Evolutionary conservation across 164 flowering plant species (phyloP).

Genomic region (Paratinospora sagittata): DNA sequence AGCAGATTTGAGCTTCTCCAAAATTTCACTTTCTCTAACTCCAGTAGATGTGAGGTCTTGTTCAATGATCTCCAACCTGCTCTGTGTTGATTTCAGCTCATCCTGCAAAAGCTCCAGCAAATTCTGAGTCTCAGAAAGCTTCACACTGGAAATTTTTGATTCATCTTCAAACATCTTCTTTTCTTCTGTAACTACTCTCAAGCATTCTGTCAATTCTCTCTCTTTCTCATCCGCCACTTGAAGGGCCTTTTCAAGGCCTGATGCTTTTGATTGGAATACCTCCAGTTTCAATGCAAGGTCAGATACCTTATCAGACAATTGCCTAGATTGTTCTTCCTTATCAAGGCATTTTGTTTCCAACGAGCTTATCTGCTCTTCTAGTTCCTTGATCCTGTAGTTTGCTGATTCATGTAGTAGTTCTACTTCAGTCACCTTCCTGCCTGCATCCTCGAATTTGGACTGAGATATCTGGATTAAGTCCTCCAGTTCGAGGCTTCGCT

Average conservation of each 20-base stretch:
- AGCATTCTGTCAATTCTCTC: constrained; percentile 41
- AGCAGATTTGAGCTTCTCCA: constrained; percentile 61
- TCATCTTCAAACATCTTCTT: constrained; percentile 46
- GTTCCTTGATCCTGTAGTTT: constrained; percentile 62
- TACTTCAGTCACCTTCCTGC: constrained; percentile 54
- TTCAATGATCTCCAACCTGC: constrained; percentile 48
- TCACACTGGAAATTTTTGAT: constrained; percentile 30
- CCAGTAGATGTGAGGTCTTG: constrained; percentile 45
- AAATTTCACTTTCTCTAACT: constrained; percentile 45
- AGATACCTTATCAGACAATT: constrained; percentile 35
- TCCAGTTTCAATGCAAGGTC: constrained; percentile 57
- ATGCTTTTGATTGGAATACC: constrained; percentile 41
- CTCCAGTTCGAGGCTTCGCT: constrained; percentile 73
- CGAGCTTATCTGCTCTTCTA: constrained; percentile 57
- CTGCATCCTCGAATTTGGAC: constrained; percentile 57
- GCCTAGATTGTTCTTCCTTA: constrained; percentile 50
- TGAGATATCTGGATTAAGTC: constrained; percentile 56
- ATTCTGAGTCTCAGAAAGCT: constrained; percentile 60
- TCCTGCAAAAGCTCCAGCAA: constrained; percentile 38
- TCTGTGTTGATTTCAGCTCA: constrained; percentile 47
- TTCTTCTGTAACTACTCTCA: constrained; percentile 47
- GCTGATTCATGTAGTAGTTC: constrained; percentile 62
- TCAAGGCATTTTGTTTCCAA: constrained; percentile 48
- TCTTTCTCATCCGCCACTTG: constrained; percentile 55
- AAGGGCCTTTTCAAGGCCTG: constrained; percentile 57